Percentiles rank a stretch among this genome's conserved stretches.
Conservation (phyloP, 192 early-diverging fungal species). For the Backusella macrospora region DNA sequence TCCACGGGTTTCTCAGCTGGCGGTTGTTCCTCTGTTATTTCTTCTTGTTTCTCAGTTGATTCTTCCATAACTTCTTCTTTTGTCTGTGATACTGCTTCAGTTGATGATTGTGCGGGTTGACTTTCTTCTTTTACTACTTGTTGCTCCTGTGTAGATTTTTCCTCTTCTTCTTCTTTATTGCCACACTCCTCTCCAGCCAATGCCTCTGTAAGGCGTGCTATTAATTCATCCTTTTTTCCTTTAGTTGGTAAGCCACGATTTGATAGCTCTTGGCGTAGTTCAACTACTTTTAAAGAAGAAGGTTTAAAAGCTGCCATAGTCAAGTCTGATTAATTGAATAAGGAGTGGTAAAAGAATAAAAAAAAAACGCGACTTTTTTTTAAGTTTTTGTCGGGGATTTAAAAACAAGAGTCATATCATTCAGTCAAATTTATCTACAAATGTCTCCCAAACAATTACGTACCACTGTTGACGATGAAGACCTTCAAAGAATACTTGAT, state of each 20-base stretch:
- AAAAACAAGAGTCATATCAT: too few species aligned
- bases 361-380: too few species aligned
- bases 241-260: constrained; percentile 56
- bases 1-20: not conserved
- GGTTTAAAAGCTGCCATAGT: constrained; percentile 27
- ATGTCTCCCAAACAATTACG: too few species aligned
- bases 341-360: too few species aligned
- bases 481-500: too few species aligned
- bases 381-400: too few species aligned
- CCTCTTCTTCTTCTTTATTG: not conserved
- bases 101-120: not conserved
- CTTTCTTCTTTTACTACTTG: not conserved
- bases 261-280: constrained; percentile 50
- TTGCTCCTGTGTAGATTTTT: not conserved
- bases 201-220: constrained; percentile 62
- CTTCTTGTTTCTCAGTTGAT: not conserved
- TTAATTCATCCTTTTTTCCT: constrained; percentile 67
- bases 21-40: not conserved
- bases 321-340: too few species aligned
- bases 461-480: too few species aligned
- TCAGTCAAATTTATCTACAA: too few species aligned
- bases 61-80: not conserved
- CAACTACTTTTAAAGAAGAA: constrained; percentile 33
- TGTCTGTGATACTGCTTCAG: not conserved
- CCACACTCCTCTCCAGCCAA: constrained; percentile 24